Evolutionary conservation across 768 basidiomycete genomes (phyloP).

Genomic region (Lentinula raphanica): DNA sequence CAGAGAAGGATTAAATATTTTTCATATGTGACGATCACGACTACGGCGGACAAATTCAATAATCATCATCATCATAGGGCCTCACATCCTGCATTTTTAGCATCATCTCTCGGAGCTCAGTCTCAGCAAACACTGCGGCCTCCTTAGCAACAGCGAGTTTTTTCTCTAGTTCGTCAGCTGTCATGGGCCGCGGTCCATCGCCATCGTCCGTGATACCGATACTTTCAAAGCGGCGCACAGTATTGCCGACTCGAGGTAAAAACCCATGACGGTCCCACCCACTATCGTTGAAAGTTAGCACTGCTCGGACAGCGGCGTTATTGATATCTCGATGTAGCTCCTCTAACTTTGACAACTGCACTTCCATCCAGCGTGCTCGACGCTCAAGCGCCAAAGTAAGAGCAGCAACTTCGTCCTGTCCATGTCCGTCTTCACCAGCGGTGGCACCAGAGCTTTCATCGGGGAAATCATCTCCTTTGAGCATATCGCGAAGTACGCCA

Average conservation of each 20-base stretch:
- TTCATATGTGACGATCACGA: too few relatives aligned
- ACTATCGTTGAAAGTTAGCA: conserved; percentile 77
- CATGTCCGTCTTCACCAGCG: conserved; percentile 50
- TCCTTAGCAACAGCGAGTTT: conserved; percentile 67
- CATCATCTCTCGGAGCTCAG: conserved; percentile 73
- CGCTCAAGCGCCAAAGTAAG: conserved; percentile 79
- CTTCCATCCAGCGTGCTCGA: conserved; percentile 92
- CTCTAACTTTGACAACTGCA: conserved; percentile 82
- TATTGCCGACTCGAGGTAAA: conserved; percentile 66
- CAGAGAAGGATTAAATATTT: background rate
- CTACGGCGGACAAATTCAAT: background rate
- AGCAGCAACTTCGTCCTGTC: conserved; percentile 80
- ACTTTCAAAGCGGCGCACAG: conserved; percentile 61
- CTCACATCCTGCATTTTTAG: conserved; percentile 53
- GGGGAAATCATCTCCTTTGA: conserved; percentile 82
- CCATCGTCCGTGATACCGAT: conserved; percentile 53
- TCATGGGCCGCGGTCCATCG: conserved; percentile 48
- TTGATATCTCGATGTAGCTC: conserved; percentile 89
- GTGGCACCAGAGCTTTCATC: conserved; percentile 44
- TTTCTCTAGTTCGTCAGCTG: conserved; percentile 68
- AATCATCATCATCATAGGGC: conserved; percentile 34
- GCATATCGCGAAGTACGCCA: conserved; percentile 80
- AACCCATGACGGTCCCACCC: conserved; percentile 75
- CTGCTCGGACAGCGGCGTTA: conserved; percentile 77
- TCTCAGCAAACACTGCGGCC: conserved; percentile 66